phyloP scores from a whole-genome alignment of 306 rosid genomes.

The Carpinus fangiana region DNA sequence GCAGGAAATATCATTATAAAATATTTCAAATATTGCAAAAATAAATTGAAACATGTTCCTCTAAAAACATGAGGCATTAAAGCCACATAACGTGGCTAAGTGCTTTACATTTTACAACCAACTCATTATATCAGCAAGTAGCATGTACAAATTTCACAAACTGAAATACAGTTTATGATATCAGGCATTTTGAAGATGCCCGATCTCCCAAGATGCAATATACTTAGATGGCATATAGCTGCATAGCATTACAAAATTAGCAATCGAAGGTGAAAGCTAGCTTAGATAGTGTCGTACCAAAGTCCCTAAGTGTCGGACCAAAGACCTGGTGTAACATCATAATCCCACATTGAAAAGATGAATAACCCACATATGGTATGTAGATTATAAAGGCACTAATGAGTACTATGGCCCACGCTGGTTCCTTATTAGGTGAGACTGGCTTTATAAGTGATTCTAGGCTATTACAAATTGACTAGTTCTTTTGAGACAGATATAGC shows the following conservation, averaged over 20 bases:
- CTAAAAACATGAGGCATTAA: neutral
- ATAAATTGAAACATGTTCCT: neutral
- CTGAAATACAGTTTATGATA: neutral
- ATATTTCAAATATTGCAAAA: neutral
- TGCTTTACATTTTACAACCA: slow-evolving; percentile 2
- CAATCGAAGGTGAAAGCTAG: neutral
- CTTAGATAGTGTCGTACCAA: neutral
- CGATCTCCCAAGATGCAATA: neutral
- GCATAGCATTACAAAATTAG: neutral
- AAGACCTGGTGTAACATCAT: neutral
- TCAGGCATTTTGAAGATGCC: neutral
- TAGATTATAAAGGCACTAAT: no score
- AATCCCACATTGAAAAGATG: no score
- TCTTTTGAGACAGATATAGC: no score
- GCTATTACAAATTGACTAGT: no score
- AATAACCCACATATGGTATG: no score
- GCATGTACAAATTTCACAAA: slow-evolving; percentile 1
- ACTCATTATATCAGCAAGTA: slow-evolving; percentile 19
- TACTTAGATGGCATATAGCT: no score
- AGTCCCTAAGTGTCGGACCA: neutral
- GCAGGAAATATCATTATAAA: slow-evolving; percentile 19
- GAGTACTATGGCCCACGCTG: no score
- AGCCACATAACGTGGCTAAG: neutral
- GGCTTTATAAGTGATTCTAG: no score
- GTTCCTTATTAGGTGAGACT: no score